Percentiles rank a stretch among this genome's conserved stretches.
Evolutionary conservation across 768 basidiomycete genomes (phyloP).

Genomic region (Hypholoma sublateritium): DNA sequence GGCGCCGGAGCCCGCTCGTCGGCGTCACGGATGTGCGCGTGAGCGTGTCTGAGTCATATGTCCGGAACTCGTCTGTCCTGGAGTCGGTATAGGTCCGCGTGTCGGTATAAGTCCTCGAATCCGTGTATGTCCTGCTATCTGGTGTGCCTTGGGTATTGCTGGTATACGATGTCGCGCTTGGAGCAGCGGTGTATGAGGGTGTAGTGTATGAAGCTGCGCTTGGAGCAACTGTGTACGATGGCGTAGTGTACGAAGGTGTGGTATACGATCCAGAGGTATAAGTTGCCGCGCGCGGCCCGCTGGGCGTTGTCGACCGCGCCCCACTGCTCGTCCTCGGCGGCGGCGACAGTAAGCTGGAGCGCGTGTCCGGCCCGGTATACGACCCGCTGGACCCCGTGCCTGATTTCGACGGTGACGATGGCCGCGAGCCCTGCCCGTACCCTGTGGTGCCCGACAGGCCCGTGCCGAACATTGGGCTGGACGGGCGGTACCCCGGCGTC

Average conservation of each 20-base stretch:
- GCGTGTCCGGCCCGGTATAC: slow-evolving; percentile 32
- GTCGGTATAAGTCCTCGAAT: slow-evolving; percentile 23
- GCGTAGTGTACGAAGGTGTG: slow-evolving; percentile 36
- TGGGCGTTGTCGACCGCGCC: slow-evolving; percentile 29
- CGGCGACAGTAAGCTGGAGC: slow-evolving; percentile 44
- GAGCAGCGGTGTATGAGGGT: slow-evolving; percentile 15
- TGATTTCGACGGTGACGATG: slow-evolving; percentile 48
- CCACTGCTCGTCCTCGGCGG: slow-evolving; percentile 40
- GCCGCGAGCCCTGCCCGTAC: slow-evolving; percentile 39
- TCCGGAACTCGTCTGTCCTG: slow-evolving; percentile 19
- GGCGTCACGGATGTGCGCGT: slow-evolving; percentile 46
- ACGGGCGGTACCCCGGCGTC: slow-evolving; percentile 39
- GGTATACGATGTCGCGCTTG: slow-evolving; percentile 23
- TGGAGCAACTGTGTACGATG: slow-evolving; percentile 36
- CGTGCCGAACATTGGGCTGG: slow-evolving; percentile 36
- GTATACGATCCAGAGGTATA: slow-evolving; percentile 30
- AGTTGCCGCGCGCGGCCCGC: slow-evolving; percentile 24
- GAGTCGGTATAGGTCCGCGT: slow-evolving; percentile 16
- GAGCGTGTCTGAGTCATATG: slow-evolving; percentile 29
- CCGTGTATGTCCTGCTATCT: slow-evolving; percentile 40
- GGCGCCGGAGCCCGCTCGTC: slow-evolving; percentile 57
- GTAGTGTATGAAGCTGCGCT: slow-evolving; percentile 23
- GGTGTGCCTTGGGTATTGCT: slow-evolving; percentile 24
- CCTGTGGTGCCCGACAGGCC: slow-evolving; percentile 29
- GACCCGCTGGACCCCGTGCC: slow-evolving; percentile 33